Evolutionary conservation across 2,329 filamentous ascomycete genomes (phyloP), one percentile per base, ranked within the genome.

Genomic region (Xylaria digitata): DNA sequence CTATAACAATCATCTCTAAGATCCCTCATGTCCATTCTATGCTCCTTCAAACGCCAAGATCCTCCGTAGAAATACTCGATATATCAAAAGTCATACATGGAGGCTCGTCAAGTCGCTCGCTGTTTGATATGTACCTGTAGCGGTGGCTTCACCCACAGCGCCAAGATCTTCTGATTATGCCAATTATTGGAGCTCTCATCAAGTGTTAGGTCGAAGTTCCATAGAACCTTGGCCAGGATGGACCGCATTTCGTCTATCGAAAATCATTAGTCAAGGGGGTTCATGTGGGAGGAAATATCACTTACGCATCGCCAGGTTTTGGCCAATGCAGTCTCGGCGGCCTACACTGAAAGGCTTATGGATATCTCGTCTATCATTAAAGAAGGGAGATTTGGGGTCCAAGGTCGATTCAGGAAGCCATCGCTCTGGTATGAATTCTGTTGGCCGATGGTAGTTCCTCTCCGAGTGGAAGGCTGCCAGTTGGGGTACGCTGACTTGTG

Each of bases 81-180:
- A 26, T 50, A 37, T 48, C 34, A 9, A 11, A 43, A 55, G 53
- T 59, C 49, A n/a, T 66, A 62, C 42, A 62, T 13, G 7, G 13
- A 23, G 30, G 19, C 17, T 19, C 6, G 5, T 64, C 21, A 67
- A 23, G 19, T 26, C 9, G 19, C 48, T 60, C 65, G 61, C 43
- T 56, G 37, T 37, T 63, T 67, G 17, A 69, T 63, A 30, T 66
- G 54, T 19, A 75, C 73, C 43, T 70, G 32, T 11, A 75, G 58
- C 8, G 74, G 73, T 6, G 73, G 74, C 59, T 75, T 75, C 40
- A 74, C 74, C 73, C 73, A 75, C 6, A 74, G 61, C 1, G 63
- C 61, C 23, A 71, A 68, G 23, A 75, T 75, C 56, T 61, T 70
- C 63, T 75, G 74, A 6, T 72, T 34, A 53, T 75, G 56, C 74